These are phyloP conservation scores for Trichoderma breve DNA, from an alignment of 2,329 filamentous ascomycete species.

Conservation along the genomic window DNA sequence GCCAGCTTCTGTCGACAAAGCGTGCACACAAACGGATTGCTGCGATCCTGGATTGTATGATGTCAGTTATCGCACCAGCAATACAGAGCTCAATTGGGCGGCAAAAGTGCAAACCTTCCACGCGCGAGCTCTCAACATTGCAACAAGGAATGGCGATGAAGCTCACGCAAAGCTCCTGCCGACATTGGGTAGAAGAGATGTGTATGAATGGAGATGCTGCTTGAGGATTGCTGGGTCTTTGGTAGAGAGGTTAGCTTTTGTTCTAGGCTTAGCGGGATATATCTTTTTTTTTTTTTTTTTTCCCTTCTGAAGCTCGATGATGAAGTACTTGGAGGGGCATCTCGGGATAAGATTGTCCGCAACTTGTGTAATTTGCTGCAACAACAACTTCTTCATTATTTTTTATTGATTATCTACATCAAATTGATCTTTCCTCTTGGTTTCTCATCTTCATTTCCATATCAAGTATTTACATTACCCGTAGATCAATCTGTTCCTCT, in stretches of 20 bases:
- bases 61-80: slow-evolving; percentile 7
- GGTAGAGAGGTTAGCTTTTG: neutral
- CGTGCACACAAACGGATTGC: slow-evolving; percentile 42
- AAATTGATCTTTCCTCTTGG: neutral
- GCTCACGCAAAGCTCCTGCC: neutral
- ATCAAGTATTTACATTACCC: neutral
- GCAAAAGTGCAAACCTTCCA: slow-evolving; percentile 36
- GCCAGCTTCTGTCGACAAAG: slow-evolving; percentile 37
- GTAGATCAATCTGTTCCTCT: neutral
- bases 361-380: neutral
- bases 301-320: neutral
- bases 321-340: neutral
- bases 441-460: neutral
- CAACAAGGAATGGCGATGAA: slow-evolving; percentile 23
- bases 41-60: slow-evolving; percentile 32
- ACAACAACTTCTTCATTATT: neutral
- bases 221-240: neutral
- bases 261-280: neutral
- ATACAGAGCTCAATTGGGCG: neutral
- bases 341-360: slow-evolving; percentile 4
- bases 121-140: slow-evolving; percentile 45
- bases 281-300: neutral
- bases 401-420: neutral
- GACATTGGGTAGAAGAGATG: slow-evolving; percentile 7
- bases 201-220: neutral